Percentiles rank a stretch among this genome's conserved stretches.
phyloP scores from a whole-genome alignment of 2,329 filamentous ascomycete genomes.

The Pyrenophora teres region DNA sequence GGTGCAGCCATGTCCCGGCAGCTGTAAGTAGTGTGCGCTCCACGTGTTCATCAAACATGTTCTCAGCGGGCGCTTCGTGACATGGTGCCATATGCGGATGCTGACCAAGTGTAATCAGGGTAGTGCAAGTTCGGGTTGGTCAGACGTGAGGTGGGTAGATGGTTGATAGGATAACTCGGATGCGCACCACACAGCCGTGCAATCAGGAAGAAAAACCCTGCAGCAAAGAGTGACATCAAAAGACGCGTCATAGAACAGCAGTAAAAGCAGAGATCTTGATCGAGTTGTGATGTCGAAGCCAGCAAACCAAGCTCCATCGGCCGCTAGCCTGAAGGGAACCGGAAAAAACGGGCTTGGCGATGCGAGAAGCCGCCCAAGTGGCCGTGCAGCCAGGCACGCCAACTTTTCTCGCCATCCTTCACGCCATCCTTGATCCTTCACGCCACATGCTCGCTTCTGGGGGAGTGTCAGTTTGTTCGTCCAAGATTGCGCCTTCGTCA shows the following conservation, averaged over 20 bases:
- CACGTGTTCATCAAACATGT: not conserved
- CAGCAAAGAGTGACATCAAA: not conserved
- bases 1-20: not conserved
- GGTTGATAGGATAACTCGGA: too few relatives aligned
- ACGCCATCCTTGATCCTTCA: not conserved
- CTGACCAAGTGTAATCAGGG: not conserved
- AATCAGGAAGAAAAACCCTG: too few relatives aligned
- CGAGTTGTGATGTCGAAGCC: not conserved
- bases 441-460: not conserved
- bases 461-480: not conserved
- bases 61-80: not conserved
- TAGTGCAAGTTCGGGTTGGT: too few relatives aligned
- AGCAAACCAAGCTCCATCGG: not conserved
- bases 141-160: too few relatives aligned
- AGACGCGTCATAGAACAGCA: not conserved
- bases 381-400: conserved; percentile 1
- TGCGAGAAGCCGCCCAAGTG: not conserved
- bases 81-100: not conserved
- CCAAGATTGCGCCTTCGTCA: conserved; percentile 3
- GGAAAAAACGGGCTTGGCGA: conserved; percentile 4
- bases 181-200: too few relatives aligned
- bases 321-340: not conserved
- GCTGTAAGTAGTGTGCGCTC: not conserved
- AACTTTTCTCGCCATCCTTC: not conserved
- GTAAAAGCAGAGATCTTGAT: not conserved